phyloP scores from a whole-genome alignment of 2,329 filamentous ascomycete genomes.

The Claviceps capensis region DNA sequence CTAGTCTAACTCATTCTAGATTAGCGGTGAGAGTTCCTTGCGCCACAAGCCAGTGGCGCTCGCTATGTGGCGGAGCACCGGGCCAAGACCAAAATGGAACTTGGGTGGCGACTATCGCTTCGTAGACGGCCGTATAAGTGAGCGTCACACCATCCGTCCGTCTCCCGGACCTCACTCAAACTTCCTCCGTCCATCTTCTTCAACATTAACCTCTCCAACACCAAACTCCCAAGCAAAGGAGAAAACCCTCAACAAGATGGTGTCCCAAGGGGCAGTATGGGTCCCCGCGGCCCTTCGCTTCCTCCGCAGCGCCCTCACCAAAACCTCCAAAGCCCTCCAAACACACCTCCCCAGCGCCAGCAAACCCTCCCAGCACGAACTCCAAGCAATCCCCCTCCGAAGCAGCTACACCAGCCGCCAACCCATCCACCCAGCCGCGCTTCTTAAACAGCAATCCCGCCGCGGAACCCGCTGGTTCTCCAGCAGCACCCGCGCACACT shows the following conservation, averaged over 20 bases:
- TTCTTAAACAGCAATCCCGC: constrained; percentile 33
- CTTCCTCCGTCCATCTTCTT: background rate
- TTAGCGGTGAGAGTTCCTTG: background rate
- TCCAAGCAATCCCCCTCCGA: constrained; percentile 32
- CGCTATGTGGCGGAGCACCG: constrained; percentile 22
- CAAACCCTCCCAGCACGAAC: constrained; percentile 30
- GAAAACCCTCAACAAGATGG: constrained; percentile 27
- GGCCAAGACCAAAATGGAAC: constrained; percentile 11
- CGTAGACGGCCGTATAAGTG: constrained; percentile 10
- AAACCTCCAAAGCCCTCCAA: constrained; percentile 37
- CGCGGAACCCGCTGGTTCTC: constrained; percentile 34
- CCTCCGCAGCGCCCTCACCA: constrained; percentile 37
- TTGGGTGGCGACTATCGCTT: constrained; percentile 13
- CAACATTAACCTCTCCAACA: background rate
- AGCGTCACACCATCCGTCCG: constrained; percentile 1
- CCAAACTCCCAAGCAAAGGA: background rate
- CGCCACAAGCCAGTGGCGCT: background rate
- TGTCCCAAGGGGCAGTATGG: constrained; percentile 42
- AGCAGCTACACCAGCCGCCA: constrained; percentile 28
- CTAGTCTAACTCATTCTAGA: background rate
- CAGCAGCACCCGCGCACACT: constrained; percentile 21
- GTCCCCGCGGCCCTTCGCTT: constrained; percentile 41
- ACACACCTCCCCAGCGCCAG: constrained; percentile 32
- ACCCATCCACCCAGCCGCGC: constrained; percentile 38
- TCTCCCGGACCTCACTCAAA: background rate